Conservation (phyloP, 768 basidiomycete genomes). For the Austroboletus eburneus region DNA sequence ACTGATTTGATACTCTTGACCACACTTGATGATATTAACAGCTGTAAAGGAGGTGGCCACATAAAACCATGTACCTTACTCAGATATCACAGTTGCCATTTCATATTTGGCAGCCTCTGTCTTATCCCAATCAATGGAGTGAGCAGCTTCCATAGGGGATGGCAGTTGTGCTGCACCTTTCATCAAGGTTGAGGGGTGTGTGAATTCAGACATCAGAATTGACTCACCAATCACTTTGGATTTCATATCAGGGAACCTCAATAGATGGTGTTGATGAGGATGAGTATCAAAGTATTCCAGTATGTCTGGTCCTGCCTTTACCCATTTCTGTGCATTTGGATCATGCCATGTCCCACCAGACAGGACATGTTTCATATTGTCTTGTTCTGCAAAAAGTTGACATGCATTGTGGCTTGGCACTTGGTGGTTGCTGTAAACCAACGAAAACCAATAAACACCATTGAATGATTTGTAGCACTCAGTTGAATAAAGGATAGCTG, state of each 20-base stretch:
- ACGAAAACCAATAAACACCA: slow-evolving; percentile 22
- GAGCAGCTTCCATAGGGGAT: background rate
- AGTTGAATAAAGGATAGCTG: slow-evolving; percentile 27
- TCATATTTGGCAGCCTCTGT: background rate
- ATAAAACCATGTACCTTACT: background rate
- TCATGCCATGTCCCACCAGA: background rate
- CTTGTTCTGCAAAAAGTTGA: background rate
- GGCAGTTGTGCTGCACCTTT: background rate
- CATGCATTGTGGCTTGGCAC: slow-evolving; percentile 27
- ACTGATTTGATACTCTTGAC: background rate
- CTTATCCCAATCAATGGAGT: background rate
- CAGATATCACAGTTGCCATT: too few species aligned
- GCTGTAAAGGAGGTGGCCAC: background rate
- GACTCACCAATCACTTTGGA: background rate
- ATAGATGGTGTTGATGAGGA: background rate
- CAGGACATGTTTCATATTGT: background rate
- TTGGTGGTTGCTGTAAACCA: slow-evolving; percentile 28
- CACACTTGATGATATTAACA: background rate
- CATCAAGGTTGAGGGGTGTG: background rate
- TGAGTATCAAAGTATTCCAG: background rate
- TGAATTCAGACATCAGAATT: background rate
- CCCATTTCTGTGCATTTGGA: background rate
- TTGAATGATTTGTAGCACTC: slow-evolving; percentile 29
- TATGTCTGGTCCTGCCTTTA: background rate
- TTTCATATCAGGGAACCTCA: background rate